A percentile compares a stretch with the other conserved stretches of the same genome.
These are phyloP conservation scores for Scytalidium lignicola DNA, from an alignment of 2,329 filamentous ascomycete genomes.

Conservation along the genomic window DNA sequence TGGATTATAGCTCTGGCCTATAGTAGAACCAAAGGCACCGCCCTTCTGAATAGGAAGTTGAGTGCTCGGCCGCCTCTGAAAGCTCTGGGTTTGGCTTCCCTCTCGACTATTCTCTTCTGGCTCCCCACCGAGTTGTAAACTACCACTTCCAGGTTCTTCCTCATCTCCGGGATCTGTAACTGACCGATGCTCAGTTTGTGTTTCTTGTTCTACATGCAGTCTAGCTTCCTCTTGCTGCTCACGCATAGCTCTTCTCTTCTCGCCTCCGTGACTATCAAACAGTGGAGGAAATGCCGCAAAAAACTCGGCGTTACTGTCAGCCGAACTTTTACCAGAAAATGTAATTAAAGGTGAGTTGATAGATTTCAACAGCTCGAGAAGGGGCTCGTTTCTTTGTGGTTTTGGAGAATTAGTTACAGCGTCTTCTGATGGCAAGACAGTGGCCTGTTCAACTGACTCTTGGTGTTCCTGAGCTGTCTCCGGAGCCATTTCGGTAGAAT, in stretches of 20 bases:
- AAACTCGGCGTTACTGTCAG: constrained; percentile 26
- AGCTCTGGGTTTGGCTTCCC: constrained; percentile 33
- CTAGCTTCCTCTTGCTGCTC: constrained; percentile 62
- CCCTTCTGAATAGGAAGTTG: constrained; percentile 73
- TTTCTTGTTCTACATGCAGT: constrained; percentile 47
- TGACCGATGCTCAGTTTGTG: constrained; percentile 45
- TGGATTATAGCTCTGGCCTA: constrained; percentile 44
- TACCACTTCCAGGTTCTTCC: constrained; percentile 74
- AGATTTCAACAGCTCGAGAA: constrained; percentile 38
- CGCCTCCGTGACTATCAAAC: constrained; percentile 77
- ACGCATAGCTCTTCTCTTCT: constrained; percentile 72
- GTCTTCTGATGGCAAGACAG: constrained; percentile 3
- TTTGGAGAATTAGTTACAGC: constrained; percentile 8
- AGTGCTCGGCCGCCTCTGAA: constrained; percentile 59
- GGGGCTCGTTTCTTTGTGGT: constrained; percentile 16
- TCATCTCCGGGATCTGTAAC: constrained; percentile 50
- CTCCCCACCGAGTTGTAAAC: constrained; percentile 85
- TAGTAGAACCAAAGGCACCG: constrained; percentile 48
- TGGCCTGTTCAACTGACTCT: constrained; percentile 6
- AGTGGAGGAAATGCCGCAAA: constrained; percentile 64
- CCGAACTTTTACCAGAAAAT: constrained; percentile 43
- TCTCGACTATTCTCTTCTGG: constrained; percentile 68
- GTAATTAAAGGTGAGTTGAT: constrained; percentile 42
- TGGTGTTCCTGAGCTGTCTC: constrained; percentile 10
- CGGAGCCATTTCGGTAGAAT: constrained; percentile 40